These are phyloP conservation scores for Dactylorhiza incarnata DNA, from an alignment of 106 monocot genomes.

Conservation along the genomic window DNA sequence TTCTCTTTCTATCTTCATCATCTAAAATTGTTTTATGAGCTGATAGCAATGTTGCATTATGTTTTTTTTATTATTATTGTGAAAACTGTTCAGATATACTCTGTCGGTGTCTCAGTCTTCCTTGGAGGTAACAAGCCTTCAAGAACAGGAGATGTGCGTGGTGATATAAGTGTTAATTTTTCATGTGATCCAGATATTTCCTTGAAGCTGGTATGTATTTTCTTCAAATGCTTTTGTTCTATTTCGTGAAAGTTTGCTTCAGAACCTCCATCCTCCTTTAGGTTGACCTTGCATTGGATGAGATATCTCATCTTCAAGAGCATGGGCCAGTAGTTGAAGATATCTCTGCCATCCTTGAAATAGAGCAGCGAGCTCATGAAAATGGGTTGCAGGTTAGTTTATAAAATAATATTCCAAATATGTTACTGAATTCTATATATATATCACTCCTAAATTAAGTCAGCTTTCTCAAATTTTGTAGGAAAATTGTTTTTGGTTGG, in stretches of 20 bases:
- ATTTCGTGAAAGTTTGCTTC: not conserved
- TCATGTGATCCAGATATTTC: constrained; percentile 94
- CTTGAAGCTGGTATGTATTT: constrained; percentile 71
- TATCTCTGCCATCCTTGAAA: constrained; percentile 80
- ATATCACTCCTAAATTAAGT: not conserved
- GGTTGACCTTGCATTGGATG: constrained; percentile 92
- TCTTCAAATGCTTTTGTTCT: not conserved
- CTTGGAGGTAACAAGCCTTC: constrained; percentile 99
- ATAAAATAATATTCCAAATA: constrained; percentile 1
- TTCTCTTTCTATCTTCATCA: not conserved
- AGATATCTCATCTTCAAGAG: constrained; percentile 79
- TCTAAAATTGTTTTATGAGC: not conserved
- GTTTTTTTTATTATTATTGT: not conserved
- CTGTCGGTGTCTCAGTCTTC: constrained; percentile 90
- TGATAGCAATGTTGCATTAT: not conserved
- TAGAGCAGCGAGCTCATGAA: constrained; percentile 99
- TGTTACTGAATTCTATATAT: not conserved
- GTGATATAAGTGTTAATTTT: constrained; percentile 94
- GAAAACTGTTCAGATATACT: constrained; percentile 63
- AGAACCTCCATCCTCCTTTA: constrained; percentile 13
- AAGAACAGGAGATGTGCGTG: constrained; percentile 86
- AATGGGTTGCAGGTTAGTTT: constrained; percentile 84
- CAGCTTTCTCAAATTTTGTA: constrained; percentile 24
- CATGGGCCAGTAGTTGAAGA: constrained; percentile 73
- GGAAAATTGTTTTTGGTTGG: constrained; percentile 99